Evolutionary conservation across 2,329 filamentous ascomycete species (phyloP), one percentile per base, ranked within the genome.

Genomic region (Sclerotinia subarctica): DNA sequence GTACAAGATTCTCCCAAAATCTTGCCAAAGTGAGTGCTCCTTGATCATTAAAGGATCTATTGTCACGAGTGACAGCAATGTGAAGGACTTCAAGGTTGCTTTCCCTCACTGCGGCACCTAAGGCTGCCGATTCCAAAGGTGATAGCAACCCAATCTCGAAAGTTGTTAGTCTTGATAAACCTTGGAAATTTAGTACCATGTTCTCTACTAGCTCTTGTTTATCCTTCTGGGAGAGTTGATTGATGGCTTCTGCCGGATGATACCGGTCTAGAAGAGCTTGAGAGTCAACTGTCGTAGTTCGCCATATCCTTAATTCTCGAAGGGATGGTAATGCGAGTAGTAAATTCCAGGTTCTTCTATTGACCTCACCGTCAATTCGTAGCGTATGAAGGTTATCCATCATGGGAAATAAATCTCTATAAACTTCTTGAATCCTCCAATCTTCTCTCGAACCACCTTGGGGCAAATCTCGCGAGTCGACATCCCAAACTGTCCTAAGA

Each of bases 61-160:
- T 64, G 49, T 68, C 59, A 26, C 66, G 58, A 26, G 66, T 68
- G 35, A 64, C 66, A 29, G 58, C 59, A 49, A 68, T 68, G 44
- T 68, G 66, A 21, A 68, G 59, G 17, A 29, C 51, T 46, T 68
- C 59, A 17, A 68, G 59, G 10, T 68, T 68, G 51, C 66, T 68
- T 42, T 64, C 51, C 15, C 59, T 56, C 8, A 68, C 66, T 10
- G 42, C 66, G 21, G 49, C 44, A 11, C 66, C 66, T n/a, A 68
- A 32, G 24, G 66, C 66, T 42, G 66, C 49, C 19, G 66, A 68
- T 51, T 68, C 66, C 51, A 68, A 24, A 42, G 66, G 66, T 47
- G 66, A 68, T 35, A 68, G 38, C 26, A 68, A 24, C 19, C 66
- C 66, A 24, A 68, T 68, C n/a, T 68, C 66, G 52, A 68, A 68